Percentiles rank a stretch among this genome's conserved stretches.
Conservation (phyloP, 2,329 filamentous ascomycete genomes). For the Fusarium virguliforme region DNA sequence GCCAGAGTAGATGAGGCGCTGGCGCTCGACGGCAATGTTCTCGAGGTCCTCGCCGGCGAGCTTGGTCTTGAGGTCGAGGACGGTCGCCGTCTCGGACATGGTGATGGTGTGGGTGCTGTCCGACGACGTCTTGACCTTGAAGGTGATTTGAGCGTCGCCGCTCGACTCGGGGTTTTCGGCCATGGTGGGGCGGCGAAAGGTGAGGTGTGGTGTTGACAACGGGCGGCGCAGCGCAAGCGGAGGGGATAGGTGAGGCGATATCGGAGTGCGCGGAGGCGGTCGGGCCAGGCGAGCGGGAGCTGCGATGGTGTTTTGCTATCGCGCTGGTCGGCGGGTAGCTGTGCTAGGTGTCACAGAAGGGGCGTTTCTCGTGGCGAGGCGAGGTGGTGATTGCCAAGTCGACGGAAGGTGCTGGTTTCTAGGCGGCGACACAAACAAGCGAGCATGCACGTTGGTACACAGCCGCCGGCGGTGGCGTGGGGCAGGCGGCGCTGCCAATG, state of each 20-base stretch:
- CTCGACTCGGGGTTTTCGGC: constrained; percentile 74
- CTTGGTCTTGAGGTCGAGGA: constrained; percentile 91
- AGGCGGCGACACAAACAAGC: constrained; percentile 8
- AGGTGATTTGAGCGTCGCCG: constrained; percentile 86
- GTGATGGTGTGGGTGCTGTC: constrained; percentile 89
- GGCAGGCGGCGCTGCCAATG: constrained; percentile 42
- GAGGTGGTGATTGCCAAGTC: constrained; percentile 33
- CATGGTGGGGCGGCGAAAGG: constrained; percentile 62
- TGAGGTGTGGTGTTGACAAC: constrained; percentile 9
- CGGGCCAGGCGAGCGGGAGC: not conserved
- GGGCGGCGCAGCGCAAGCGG: constrained; percentile 35
- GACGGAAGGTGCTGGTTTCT: constrained; percentile 21
- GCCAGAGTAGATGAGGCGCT: constrained; percentile 97
- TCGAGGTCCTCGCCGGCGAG: constrained; percentile 86
- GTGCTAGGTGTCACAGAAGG: not conserved
- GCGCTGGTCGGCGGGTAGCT: constrained; percentile 1
- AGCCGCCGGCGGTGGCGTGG: constrained; percentile 38
- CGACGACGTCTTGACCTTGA: constrained; percentile 97
- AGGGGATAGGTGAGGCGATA: constrained; percentile 32
- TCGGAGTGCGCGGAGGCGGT: constrained; percentile 31
- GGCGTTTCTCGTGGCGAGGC: constrained; percentile 19
- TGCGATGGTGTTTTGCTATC: not conserved
- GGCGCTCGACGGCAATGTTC: constrained; percentile 87
- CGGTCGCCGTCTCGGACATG: constrained; percentile 81
- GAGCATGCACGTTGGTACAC: constrained; percentile 15